Evolutionary conservation across 371 early-diverging fungal genomes (phyloP).

Genomic region (Mucor mucedo): DNA sequence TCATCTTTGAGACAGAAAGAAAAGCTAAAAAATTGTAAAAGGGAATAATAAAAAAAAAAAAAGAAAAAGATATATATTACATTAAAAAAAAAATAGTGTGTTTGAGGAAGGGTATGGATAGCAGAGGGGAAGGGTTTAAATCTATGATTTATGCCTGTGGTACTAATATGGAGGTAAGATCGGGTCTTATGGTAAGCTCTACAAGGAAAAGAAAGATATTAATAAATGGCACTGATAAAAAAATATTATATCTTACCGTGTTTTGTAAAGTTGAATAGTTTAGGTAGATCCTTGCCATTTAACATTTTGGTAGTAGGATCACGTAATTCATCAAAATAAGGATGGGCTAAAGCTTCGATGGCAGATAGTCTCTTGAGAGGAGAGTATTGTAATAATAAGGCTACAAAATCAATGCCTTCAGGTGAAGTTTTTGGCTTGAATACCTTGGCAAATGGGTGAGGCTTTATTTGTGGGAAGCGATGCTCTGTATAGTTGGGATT

Average conservation of each 20-base stretch:
- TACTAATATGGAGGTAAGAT: conserved; percentile 60
- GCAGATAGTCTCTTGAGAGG: conserved; percentile 89
- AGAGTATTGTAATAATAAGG: conserved; percentile 89
- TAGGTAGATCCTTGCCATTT: conserved; percentile 79
- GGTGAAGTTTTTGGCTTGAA: conserved; percentile 63
- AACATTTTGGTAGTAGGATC: conserved; percentile 74
- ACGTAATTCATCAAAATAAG: conserved; percentile 94
- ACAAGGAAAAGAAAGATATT: conserved; percentile 3
- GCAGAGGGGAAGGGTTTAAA: not conserved
- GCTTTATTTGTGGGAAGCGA: conserved; percentile 97
- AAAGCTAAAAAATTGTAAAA: conserved; percentile 35
- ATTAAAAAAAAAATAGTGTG: not conserved
- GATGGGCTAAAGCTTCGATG: conserved; percentile 87
- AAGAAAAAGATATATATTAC: not conserved
- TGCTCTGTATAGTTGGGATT: conserved; percentile 97
- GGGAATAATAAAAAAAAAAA: conserved; percentile 4
- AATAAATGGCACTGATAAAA: not conserved
- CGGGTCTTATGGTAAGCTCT: conserved; percentile 55
- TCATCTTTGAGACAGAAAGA: conserved; percentile 86
- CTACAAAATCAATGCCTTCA: conserved; percentile 85
- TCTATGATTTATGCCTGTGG: conserved; percentile 34
- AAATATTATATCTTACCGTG: conserved; percentile 53
- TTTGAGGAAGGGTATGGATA: not conserved
- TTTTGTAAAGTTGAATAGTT: conserved; percentile 85
- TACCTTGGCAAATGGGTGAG: conserved; percentile 89